Base-by-base conservation (phyloP, 2,329 filamentous ascomycete genomes). In the Cephalotrichum gorgonifer region DNA sequence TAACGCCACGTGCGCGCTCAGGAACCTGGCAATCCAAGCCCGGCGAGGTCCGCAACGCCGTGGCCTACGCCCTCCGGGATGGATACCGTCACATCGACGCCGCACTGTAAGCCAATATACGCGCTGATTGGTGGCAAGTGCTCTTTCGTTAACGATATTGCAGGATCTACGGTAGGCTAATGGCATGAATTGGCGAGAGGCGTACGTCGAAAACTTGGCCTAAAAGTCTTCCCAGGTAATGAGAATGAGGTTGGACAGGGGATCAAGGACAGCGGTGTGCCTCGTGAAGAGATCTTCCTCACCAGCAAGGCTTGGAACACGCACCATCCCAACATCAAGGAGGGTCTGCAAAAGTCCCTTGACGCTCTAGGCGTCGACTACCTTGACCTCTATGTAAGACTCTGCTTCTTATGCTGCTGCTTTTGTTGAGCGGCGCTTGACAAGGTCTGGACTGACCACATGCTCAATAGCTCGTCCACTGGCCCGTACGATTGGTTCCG, bases 291-390 rank as follows among this genome's bases (percentile, higher is more conserved):
- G 58, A 78, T 86, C 61, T 87, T 78, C 75, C 64, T 86, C 50
- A 91, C 87, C 46, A 88, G 85, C 57, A 94, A 93, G 75, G 78
- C 91, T 47, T 79, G 87, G 72, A 89, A 90, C 74, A 76, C 83
- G 45, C 85, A 82, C 76, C 85, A 89, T 68, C 80, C 84, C 67
- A 74, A 77, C 53, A 82, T 83, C 28, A 67, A 72, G 31, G 76
- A 82, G 60, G 82, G 75, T 20, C 70, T 86, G 50, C 71, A 76
- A 50, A 67, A 68, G 49, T 82, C 78, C 9, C 69, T 86, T 51
- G 71, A 76, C 60, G 76, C 74, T 54, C 70, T 86, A 17, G 76
- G 76, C 43, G 72, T 72, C 17, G 78, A 82, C 56, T 86, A 86
- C 57, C 71, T 86, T 52, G 83, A 86, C 62, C 68, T 86, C 44